Evolutionary conservation across 108 stramenopile species (phyloP).

Genomic region (Skeletonema tropicum): DNA sequence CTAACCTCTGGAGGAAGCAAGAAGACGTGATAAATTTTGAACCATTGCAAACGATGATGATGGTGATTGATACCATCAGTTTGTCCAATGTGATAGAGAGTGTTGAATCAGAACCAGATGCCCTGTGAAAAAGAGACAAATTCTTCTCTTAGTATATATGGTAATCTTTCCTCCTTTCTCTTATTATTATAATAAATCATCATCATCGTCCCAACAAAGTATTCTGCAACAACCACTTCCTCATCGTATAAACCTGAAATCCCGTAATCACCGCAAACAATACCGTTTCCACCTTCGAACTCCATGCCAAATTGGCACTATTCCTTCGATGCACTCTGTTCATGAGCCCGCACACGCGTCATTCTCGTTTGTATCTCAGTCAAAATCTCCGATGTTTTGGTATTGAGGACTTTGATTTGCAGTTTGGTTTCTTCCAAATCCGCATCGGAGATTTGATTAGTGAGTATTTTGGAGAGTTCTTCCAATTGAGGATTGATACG

Average conservation of each 20-base stretch:
- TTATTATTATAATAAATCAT: too few species aligned
- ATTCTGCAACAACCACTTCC: constrained; percentile 39
- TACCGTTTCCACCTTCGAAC: constrained; percentile 40
- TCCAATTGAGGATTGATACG: constrained; percentile 5
- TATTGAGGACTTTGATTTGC: constrained; percentile 23
- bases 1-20: constrained; percentile 57
- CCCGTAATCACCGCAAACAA: constrained; percentile 38
- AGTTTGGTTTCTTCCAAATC: constrained; percentile 15
- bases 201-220: constrained; percentile 34
- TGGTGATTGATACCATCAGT: too few species aligned
- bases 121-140: not conserved
- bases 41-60: too few species aligned
- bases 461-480: constrained; percentile 16
- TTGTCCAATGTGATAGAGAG: too few species aligned
- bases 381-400: constrained; percentile 18
- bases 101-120: too few species aligned
- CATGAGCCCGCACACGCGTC: constrained; percentile 32
- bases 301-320: constrained; percentile 37
- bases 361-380: constrained; percentile 16
- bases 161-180: too few species aligned
- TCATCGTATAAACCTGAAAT: constrained; percentile 45
- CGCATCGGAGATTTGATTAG: constrained; percentile 30
- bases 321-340: constrained; percentile 18
- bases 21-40: constrained; percentile 46
- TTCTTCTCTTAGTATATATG: too few species aligned